phyloP scores from a whole-genome alignment of 2,329 filamentous ascomycete species.

The Myriosclerotinia scirpicola region DNA sequence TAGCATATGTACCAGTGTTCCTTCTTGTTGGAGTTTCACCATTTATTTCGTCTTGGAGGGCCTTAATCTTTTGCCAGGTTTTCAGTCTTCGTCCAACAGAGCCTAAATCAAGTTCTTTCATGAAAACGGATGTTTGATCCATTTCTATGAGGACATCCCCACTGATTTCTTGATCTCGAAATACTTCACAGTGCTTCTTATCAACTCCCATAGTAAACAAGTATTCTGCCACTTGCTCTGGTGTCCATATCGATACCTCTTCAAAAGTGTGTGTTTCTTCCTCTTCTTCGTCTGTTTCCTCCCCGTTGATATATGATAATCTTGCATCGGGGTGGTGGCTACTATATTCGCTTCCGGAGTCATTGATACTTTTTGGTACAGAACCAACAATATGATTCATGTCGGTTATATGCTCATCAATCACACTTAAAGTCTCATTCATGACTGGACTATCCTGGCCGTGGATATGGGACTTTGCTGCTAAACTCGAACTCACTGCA shows the following conservation, averaged over 20 bases:
- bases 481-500: slow-evolving; percentile 44
- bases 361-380: slow-evolving; percentile 58
- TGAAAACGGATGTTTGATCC: slow-evolving; percentile 92
- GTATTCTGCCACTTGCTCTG: slow-evolving; percentile 83
- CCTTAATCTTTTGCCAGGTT: slow-evolving; percentile 96
- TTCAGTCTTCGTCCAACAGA: slow-evolving; percentile 86
- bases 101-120: slow-evolving; percentile 92
- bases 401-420: slow-evolving; percentile 95
- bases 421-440: slow-evolving; percentile 92
- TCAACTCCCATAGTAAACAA: slow-evolving; percentile 84
- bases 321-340: slow-evolving; percentile 75
- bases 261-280: slow-evolving; percentile 64
- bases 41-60: slow-evolving; percentile 82
- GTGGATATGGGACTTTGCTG: slow-evolving; percentile 47
- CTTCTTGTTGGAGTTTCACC: slow-evolving; percentile 50
- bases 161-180: slow-evolving; percentile 91
- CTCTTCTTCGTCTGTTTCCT: slow-evolving; percentile 94
- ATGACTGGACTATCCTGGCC: slow-evolving; percentile 73
- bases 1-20: slow-evolving; percentile 54
- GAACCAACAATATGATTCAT: slow-evolving; percentile 53
- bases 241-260: slow-evolving; percentile 78
- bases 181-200: slow-evolving; percentile 87
- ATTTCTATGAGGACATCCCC: slow-evolving; percentile 91
- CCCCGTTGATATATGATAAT: slow-evolving; percentile 87
- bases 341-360: slow-evolving; percentile 90